Conservation (phyloP, 1,139 yeast species). For the Blastobotrys arbuscula region DNA sequence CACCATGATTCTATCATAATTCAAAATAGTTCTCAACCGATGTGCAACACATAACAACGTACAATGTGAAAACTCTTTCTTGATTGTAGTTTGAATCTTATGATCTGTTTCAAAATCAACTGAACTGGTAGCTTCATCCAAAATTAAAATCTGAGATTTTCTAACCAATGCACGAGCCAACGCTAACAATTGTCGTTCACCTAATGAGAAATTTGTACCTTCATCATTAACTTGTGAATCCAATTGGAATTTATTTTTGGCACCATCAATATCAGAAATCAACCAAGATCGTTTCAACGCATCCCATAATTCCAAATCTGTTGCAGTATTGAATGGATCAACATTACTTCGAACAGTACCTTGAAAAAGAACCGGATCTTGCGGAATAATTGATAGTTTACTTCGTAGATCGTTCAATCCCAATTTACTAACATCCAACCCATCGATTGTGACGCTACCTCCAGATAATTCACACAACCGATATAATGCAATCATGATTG, state of each 20-base stretch:
- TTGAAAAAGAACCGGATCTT: constrained; percentile 66
- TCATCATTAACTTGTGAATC: constrained; percentile 70
- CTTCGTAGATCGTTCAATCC: constrained; percentile 56
- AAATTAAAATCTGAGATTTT: constrained; percentile 57
- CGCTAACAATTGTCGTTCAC: constrained; percentile 71
- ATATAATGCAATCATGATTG: constrained; percentile 61
- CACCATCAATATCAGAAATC: constrained; percentile 36
- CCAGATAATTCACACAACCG: constrained; percentile 51
- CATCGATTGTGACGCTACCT: constrained; percentile 56
- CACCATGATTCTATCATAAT: constrained; percentile 62
- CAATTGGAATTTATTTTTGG: constrained; percentile 53
- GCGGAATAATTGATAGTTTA: constrained; percentile 69
- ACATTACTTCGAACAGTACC: constrained; percentile 61
- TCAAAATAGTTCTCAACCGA: constrained; percentile 63
- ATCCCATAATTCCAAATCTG: constrained; percentile 53
- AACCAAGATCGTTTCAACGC: constrained; percentile 53
- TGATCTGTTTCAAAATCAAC: constrained; percentile 79
- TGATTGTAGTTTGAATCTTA: constrained; percentile 61
- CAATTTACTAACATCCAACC: constrained; percentile 48
- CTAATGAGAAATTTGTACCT: constrained; percentile 69
- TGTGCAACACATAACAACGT: constrained; percentile 81
- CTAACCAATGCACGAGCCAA: constrained; percentile 75
- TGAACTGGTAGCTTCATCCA: constrained; percentile 83
- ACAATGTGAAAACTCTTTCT: constrained; percentile 55
- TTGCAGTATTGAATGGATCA: constrained; percentile 55